These are phyloP conservation scores for Boletus smithii DNA, from an alignment of 1,284 basidiomycete genomes.

Conservation along the genomic window DNA sequence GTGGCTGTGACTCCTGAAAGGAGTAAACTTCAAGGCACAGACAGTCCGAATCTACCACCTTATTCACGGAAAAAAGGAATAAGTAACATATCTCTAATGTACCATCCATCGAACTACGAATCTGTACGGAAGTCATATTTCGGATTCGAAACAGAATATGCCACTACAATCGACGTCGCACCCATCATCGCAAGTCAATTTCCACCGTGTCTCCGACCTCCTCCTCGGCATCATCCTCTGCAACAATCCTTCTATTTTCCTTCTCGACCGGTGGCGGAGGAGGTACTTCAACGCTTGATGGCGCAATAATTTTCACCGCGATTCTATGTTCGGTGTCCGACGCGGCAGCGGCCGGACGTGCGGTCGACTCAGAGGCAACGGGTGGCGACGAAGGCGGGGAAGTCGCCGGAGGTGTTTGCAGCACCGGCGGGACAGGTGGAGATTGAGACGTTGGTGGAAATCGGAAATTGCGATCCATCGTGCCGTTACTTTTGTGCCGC, in stretches of 20 bases:
- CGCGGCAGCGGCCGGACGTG: neutral
- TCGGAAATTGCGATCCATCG: conserved; percentile 75
- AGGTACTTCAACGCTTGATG: conserved; percentile 67
- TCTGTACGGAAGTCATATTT: conserved; percentile 3
- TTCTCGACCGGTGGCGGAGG: conserved; percentile 75
- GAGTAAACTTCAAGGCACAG: too few relatives aligned
- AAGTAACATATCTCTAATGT: too few relatives aligned
- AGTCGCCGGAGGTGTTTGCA: conserved; percentile 2
- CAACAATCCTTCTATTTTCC: conserved; percentile 43
- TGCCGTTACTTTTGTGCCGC: conserved; percentile 51
- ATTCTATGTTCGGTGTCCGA: conserved; percentile 23
- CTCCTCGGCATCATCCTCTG: conserved; percentile 53
- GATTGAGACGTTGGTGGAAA: conserved; percentile 50
- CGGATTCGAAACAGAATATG: conserved; percentile 1
- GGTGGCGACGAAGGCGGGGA: conserved; percentile 23
- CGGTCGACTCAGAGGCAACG: neutral
- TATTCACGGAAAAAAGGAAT: conserved; percentile 2
- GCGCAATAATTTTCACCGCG: conserved; percentile 43
- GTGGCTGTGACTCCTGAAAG: conserved; percentile 19
- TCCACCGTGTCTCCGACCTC: conserved; percentile 76
- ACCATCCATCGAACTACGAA: too few relatives aligned
- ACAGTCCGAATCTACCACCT: too few relatives aligned
- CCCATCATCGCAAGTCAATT: conserved; percentile 37
- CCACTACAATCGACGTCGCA: neutral
- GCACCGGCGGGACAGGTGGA: conserved; percentile 17